Conservation (phyloP, 2,329 filamentous ascomycete genomes). For the Colletotrichum sp. region DNA sequence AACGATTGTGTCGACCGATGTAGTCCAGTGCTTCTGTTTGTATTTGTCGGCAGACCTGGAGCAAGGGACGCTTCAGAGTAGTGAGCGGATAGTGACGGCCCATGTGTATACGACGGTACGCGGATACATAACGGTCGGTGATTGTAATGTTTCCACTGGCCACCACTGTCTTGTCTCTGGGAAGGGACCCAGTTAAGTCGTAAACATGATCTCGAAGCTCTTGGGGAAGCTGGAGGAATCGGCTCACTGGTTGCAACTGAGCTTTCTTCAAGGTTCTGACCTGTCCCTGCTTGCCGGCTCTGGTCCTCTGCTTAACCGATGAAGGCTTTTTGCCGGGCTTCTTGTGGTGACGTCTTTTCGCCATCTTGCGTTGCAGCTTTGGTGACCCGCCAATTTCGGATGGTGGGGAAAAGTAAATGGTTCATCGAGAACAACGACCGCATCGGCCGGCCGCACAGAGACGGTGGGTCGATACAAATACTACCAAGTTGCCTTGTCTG, state of each 20-base stretch:
- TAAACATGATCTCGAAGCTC: neutral
- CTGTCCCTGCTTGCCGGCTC: neutral
- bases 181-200: neutral
- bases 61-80: neutral
- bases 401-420: fast-evolving
- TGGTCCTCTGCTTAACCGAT: neutral
- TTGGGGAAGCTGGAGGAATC: neutral
- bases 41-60: neutral
- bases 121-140: neutral
- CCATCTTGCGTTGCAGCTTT: neutral
- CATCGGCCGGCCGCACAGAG: neutral
- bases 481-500: neutral
- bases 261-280: neutral
- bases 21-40: neutral
- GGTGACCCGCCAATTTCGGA: neutral
- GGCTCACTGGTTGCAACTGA: neutral
- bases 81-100: neutral
- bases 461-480: neutral
- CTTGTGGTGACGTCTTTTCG: neutral
- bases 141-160: neutral
- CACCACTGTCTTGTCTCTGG: neutral
- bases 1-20: neutral
- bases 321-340: neutral
- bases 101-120: neutral
- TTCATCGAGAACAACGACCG: neutral